Percentiles rank a stretch among this genome's conserved stretches.
These are phyloP conservation scores for Stenogyne calaminthoides DNA, from an alignment of 305 asterid species.

Conservation along the genomic window DNA sequence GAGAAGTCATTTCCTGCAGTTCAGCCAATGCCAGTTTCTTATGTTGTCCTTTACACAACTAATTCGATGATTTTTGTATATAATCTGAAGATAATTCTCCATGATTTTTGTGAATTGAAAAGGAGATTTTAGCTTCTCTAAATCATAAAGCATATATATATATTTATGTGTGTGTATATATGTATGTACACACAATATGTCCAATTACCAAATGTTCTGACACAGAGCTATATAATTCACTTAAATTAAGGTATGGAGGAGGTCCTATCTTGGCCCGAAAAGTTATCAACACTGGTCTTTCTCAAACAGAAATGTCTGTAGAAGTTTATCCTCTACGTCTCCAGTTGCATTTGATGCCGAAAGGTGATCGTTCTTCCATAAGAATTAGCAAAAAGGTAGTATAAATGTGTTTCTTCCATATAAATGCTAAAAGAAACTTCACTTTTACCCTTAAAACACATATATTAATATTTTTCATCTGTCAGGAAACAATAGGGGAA, in stretches of 20 bases:
- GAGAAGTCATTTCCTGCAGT: conserved; percentile 21
- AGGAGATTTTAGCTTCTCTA: background rate
- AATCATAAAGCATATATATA: conserved; percentile 8
- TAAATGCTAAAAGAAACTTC: background rate
- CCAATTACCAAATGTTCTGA: background rate
- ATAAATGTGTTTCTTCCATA: conserved; percentile 22
- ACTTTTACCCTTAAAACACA: conserved; percentile 7
- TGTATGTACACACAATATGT: background rate
- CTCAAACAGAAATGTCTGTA: conserved; percentile 91
- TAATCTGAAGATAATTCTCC: conserved; percentile 9
- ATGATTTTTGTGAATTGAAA: conserved; percentile 1
- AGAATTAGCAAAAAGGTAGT: conserved; percentile 96
- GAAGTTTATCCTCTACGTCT: conserved; percentile 98
- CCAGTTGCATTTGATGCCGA: conserved; percentile 90
- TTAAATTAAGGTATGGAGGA: conserved; percentile 89
- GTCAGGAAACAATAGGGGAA: conserved; percentile 90
- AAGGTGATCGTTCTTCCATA: conserved; percentile 70
- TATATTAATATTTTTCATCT: conserved; percentile 19
- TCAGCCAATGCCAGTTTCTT: conserved; percentile 9
- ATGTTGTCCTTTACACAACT: background rate
- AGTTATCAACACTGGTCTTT: conserved; percentile 85
- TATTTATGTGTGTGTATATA: background rate
- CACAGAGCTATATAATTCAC: conserved; percentile 30
- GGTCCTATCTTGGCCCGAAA: conserved; percentile 91
- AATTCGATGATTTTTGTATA: background rate